These are phyloP conservation scores for Phytophthora quininea DNA, from an alignment of 352 stramenopile species.

Conservation along the genomic window DNA sequence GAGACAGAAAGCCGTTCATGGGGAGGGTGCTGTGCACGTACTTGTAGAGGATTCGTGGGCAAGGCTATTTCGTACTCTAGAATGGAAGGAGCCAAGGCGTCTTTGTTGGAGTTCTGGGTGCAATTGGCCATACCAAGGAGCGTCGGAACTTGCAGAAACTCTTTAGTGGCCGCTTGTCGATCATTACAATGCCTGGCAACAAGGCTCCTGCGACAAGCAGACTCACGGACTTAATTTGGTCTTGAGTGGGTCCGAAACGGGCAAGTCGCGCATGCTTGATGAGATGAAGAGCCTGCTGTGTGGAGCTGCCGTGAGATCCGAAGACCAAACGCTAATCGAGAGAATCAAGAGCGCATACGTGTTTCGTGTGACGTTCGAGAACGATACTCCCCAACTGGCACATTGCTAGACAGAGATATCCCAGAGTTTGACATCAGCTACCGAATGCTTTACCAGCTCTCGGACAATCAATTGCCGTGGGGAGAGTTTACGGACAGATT, in stretches of 20 bases:
- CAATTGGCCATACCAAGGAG: slow-evolving; percentile 9
- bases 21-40: no score
- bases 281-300: slow-evolving; percentile 32
- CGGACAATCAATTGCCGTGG: slow-evolving; percentile 2
- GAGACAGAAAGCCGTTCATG: no score
- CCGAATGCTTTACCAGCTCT: slow-evolving; percentile 10
- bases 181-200: slow-evolving; percentile 8
- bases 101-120: slow-evolving; percentile 1
- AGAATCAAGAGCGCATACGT: slow-evolving; percentile 13
- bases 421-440: slow-evolving; percentile 11
- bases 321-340: no score
- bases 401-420: not conserved
- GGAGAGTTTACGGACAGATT: not conserved
- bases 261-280: slow-evolving; percentile 32
- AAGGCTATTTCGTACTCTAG: not conserved
- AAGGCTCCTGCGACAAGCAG: slow-evolving; percentile 13
- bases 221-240: slow-evolving; percentile 14
- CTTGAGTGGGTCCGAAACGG: slow-evolving; percentile 21
- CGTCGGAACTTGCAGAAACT: not conserved
- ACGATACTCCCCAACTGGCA: not conserved
- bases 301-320: slow-evolving; percentile 21
- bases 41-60: no score
- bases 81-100: slow-evolving; percentile 18
- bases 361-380: slow-evolving; percentile 3
- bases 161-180: not conserved